Evolutionary conservation across 1,139 yeast species (phyloP), one percentile per base, ranked within the genome.

Genomic region (Barnettozyma hawaiiensis): DNA sequence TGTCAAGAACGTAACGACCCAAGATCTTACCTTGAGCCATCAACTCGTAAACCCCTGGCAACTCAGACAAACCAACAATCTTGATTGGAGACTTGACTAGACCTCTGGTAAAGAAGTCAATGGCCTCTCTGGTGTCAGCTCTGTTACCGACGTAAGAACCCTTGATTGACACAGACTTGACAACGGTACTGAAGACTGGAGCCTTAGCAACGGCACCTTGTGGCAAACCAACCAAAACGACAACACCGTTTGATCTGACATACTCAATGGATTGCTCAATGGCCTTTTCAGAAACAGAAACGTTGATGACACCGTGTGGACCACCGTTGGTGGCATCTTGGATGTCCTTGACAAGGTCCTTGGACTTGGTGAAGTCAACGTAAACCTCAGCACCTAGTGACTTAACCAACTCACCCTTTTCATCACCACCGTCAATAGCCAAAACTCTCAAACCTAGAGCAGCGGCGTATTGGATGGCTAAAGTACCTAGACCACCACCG

Each of bases 111-210:
- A 76, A 78, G 74, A 78, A 78, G 58, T 78, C 84, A 56, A 78
- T 63, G 49, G 84, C 84, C 65, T 77, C 83, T 53, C 80, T 73
- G 47, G 81, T 70, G 61, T 78, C 84, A 50, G 82, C 81, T 69
- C 85, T 74, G 75, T 78, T 78, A 62, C 85, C 85, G 50, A 78
- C 84, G 59, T 77, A 78, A 48, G 84, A 78, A 59, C 84, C 85
- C 52, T 63, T 73, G 57, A 78, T 75, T 45, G 66, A 60, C 56
- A 75, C 65, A 42, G 81, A 72, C 60, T 69, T 77, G 46, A 75
- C 76, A 48, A 78, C 84, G 41, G 79, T 66, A 48, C 65, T 66
- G 61, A 78, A 78, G 37, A 78, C 79, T 44, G 73, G 68, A 29
- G 81, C 71, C 39, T 58, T 59, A 46, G 76, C 73, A 57, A 71